phyloP scores from a whole-genome alignment of 306 rosid genomes.

The Vigna unguiculata region DNA sequence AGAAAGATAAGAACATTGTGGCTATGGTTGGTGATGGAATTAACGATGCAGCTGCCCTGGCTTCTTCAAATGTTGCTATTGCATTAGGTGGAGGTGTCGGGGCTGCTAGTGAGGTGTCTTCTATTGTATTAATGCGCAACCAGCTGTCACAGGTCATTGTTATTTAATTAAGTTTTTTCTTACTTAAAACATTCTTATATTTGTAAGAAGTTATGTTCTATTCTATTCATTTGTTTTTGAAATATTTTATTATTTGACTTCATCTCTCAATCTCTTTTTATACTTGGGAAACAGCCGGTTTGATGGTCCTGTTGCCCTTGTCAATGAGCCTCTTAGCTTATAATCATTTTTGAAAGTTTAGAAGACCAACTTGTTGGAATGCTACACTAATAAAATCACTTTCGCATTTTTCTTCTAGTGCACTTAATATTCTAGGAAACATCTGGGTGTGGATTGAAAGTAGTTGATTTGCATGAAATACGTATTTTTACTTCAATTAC shows the following conservation, averaged over 20 bases:
- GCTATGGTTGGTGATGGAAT: conserved; percentile 99
- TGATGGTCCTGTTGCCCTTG: not conserved
- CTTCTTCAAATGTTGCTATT: conserved; percentile 86
- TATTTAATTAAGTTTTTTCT: conserved; percentile 17
- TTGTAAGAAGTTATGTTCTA: not conserved
- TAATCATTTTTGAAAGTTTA: not conserved
- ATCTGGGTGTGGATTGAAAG: conserved; percentile 22
- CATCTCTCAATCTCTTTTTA: not conserved
- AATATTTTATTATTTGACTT: not conserved
- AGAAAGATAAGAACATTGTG: conserved; percentile 67
- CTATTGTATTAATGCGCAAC: conserved; percentile 89
- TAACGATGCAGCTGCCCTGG: conserved; percentile 98
- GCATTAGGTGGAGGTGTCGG: conserved; percentile 98
- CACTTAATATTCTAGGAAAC: not conserved
- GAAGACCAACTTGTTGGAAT: not conserved
- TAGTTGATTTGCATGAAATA: conserved; percentile 26
- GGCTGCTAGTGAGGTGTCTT: conserved; percentile 98
- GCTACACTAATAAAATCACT: not conserved
- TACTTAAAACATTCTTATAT: conserved; percentile 5
- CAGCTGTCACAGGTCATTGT: conserved; percentile 81
- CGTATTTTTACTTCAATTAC: not conserved
- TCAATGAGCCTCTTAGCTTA: not conserved
- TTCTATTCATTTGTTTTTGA: conserved; percentile 17
- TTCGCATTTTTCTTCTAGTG: not conserved
- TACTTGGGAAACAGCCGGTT: not conserved